These are phyloP conservation scores for Imleria badia DNA, from an alignment of 768 basidiomycete genomes.

Conservation along the genomic window DNA sequence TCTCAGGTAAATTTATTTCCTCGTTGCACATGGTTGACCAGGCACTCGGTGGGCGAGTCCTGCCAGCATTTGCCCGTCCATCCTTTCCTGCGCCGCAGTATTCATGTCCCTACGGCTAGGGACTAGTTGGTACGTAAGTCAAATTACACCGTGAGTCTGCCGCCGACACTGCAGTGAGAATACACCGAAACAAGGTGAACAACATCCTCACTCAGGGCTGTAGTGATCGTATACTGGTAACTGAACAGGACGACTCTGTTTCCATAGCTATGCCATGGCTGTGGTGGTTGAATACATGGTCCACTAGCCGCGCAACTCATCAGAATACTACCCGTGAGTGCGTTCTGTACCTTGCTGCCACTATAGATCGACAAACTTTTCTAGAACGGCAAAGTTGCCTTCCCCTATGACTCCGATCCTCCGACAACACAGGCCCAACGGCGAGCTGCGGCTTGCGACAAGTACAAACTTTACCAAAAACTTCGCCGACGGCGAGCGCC, in stretches of 20 bases:
- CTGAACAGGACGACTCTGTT: not conserved
- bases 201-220: not conserved
- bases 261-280: not conserved
- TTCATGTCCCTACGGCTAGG: no score
- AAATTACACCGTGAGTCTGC: not conserved
- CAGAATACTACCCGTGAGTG: no score
- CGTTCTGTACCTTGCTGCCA: not conserved
- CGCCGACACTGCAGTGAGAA: not conserved
- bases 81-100: no score
- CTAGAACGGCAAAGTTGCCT: not conserved
- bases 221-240: no score
- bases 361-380: not conserved
- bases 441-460: not conserved
- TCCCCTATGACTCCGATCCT: not conserved
- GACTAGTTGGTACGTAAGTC: not conserved
- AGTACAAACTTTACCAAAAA: not conserved
- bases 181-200: not conserved
- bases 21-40: not conserved
- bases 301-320: no score
- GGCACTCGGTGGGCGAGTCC: no score
- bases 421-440: not conserved
- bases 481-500: no score
- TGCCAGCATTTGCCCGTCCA: no score
- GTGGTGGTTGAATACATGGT: not conserved
- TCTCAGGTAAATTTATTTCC: no score